Evolutionary conservation across 352 stramenopile species (phyloP).

Genomic region (Blastocystis sp.): DNA sequence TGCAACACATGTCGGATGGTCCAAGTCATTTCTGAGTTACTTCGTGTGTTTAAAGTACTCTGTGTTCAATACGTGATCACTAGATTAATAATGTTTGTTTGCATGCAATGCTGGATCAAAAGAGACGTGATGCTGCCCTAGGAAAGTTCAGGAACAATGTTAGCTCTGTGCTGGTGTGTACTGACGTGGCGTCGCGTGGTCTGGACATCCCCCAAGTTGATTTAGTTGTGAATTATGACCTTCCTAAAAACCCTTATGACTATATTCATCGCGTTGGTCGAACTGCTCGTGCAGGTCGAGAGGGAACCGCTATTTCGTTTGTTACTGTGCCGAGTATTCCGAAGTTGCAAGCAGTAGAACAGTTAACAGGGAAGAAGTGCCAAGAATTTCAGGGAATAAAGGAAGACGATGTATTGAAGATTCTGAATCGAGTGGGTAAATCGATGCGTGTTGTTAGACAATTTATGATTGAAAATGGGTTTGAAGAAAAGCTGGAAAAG

Average conservation of each 20-base stretch:
- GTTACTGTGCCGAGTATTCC: slow-evolving; percentile 79
- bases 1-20: slow-evolving; percentile 88
- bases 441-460: slow-evolving; percentile 84
- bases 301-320: slow-evolving; percentile 83
- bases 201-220: slow-evolving; percentile 91
- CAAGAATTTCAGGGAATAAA: slow-evolving; percentile 78
- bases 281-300: slow-evolving; percentile 82
- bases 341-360: slow-evolving; percentile 87
- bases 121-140: slow-evolving; percentile 82
- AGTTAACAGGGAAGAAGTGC: slow-evolving; percentile 79
- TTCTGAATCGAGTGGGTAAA: slow-evolving; percentile 88
- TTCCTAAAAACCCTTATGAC: slow-evolving; percentile 85
- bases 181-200: slow-evolving; percentile 88
- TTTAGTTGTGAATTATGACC: slow-evolving; percentile 92
- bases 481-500: slow-evolving; percentile 76
- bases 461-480: slow-evolving; percentile 77
- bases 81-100: slow-evolving; percentile 81
- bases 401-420: slow-evolving; percentile 85
- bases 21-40: slow-evolving; percentile 84
- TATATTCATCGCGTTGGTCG: slow-evolving; percentile 95
- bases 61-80: background rate
- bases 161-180: slow-evolving; percentile 86
- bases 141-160: slow-evolving; percentile 89
- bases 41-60: slow-evolving; percentile 75
- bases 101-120: slow-evolving; percentile 89